A percentile compares a stretch with the other conserved stretches of the same genome.
phyloP scores from a whole-genome alignment of 305 asterid genomes.

The Rubia occidens region DNA sequence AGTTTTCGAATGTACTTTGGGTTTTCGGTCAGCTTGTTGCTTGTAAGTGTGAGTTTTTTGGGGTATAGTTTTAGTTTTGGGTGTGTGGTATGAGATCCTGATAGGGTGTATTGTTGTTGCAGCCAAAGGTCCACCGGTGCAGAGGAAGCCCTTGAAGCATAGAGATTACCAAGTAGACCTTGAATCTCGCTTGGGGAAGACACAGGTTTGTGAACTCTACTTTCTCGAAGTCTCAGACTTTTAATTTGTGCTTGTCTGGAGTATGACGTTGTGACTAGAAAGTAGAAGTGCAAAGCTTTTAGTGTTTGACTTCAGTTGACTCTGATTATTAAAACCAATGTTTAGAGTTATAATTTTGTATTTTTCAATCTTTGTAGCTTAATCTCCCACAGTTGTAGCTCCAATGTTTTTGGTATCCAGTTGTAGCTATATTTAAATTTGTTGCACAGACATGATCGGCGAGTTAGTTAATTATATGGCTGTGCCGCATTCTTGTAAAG shows the following conservation, averaged over 20 bases:
- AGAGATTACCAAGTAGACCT: slow-evolving; percentile 98
- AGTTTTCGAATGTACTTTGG: background rate
- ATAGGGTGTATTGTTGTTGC: slow-evolving; percentile 26
- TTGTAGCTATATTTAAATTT: background rate
- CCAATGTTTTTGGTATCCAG: background rate
- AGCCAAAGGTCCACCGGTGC: slow-evolving; percentile 86
- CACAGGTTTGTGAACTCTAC: slow-evolving; percentile 48
- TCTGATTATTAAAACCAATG: background rate
- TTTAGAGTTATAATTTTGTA: background rate
- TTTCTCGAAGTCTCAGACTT: background rate
- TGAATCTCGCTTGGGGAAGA: slow-evolving; percentile 93
- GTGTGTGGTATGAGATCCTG: slow-evolving; percentile 4
- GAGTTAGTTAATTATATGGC: background rate
- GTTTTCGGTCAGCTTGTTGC: background rate
- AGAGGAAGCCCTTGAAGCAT: slow-evolving; percentile 92
- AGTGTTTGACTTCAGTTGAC: background rate
- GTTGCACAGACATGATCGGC: background rate
- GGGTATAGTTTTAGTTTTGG: background rate
- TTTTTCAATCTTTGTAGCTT: background rate
- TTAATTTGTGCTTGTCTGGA: background rate
- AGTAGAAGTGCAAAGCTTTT: background rate
- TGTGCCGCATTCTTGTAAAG: background rate
- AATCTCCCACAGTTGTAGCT: background rate
- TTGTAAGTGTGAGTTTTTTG: background rate
- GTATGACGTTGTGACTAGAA: background rate